Percentiles rank a stretch among this genome's conserved stretches.
These are phyloP conservation scores for Aspergillus cavernicola DNA, from an alignment of 495 filamentous ascomycete species.

Conservation along the genomic window DNA sequence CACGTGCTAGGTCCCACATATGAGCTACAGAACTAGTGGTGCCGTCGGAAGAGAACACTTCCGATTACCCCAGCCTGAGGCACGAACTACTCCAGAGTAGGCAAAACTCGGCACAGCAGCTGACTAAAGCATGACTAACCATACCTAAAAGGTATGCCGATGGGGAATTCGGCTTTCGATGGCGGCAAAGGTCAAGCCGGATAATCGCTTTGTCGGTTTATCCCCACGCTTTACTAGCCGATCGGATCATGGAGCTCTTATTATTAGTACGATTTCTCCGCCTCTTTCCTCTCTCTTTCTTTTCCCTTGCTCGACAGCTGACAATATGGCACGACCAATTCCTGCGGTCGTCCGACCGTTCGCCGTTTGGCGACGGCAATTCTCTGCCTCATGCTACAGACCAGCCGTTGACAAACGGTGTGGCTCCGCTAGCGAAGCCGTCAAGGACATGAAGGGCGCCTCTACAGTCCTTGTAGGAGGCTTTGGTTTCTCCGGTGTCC, in stretches of 20 bases:
- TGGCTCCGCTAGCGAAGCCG: conserved; percentile 64
- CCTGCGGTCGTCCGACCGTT: conserved; percentile 31
- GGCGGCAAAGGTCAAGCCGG: conserved; percentile 18
- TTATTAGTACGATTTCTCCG: background rate
- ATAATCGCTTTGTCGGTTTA: conserved; percentile 24
- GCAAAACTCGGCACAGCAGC: background rate
- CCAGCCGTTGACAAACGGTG: conserved; percentile 75
- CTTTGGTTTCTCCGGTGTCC: conserved; percentile 82
- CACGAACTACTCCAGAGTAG: background rate
- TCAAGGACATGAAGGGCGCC: conserved; percentile 69
- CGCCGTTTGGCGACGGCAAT: conserved; percentile 48
- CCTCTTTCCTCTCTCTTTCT: background rate
- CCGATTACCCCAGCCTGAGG: too few species aligned
- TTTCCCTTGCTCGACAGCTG: conserved; percentile 3
- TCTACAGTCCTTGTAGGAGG: conserved; percentile 73
- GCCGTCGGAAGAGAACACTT: background rate
- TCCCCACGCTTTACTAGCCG: conserved; percentile 13
- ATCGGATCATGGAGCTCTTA: conserved; percentile 10
- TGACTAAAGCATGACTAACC: background rate
- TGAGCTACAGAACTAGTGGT: too few species aligned
- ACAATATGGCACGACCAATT: conserved; percentile 31
- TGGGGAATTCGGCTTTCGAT: conserved; percentile 13
- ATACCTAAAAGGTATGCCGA: background rate
- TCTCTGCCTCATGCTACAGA: conserved; percentile 59
- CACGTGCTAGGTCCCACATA: too few species aligned